Conservation (phyloP, 352 stramenopile genomes). For the Globisporangium splendens region DNA sequence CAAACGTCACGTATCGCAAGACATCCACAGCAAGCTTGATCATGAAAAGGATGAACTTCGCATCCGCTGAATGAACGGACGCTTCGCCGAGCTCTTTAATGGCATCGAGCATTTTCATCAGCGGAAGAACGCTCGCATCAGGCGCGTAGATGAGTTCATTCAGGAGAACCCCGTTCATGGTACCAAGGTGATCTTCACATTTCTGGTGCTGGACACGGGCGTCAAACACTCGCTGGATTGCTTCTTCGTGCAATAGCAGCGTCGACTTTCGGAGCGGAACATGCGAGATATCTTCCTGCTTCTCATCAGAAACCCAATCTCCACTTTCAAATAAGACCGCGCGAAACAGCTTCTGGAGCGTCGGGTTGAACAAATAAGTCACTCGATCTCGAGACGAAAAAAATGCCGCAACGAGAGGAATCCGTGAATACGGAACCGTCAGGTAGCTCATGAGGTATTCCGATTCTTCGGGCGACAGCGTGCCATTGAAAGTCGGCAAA, state of each 20-base stretch:
- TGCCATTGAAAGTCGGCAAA: constrained; percentile 95
- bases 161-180: constrained; percentile 95
- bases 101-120: constrained; percentile 81
- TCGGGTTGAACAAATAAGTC: constrained; percentile 85
- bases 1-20: constrained; percentile 76
- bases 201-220: constrained; percentile 73
- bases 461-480: constrained; percentile 94
- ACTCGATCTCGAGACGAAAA: constrained; percentile 92
- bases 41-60: constrained; percentile 87
- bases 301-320: constrained; percentile 71
- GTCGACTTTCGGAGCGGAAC: constrained; percentile 82
- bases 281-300: constrained; percentile 62
- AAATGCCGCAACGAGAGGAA: constrained; percentile 97
- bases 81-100: constrained; percentile 80
- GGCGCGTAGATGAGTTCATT: constrained; percentile 98
- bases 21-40: constrained; percentile 80
- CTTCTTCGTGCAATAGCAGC: constrained; percentile 76
- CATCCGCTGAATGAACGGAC: constrained; percentile 78
- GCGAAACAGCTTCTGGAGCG: constrained; percentile 81
- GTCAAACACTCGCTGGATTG: constrained; percentile 69
- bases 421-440: constrained; percentile 97
- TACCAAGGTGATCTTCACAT: constrained; percentile 89
- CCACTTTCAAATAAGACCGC: constrained; percentile 89
- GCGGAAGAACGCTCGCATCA: constrained; percentile 71
- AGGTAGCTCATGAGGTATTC: constrained; percentile 98